Evolutionary conservation across 1,284 basidiomycete genomes (phyloP).

Genomic region (Leccinum cinnamomeum): DNA sequence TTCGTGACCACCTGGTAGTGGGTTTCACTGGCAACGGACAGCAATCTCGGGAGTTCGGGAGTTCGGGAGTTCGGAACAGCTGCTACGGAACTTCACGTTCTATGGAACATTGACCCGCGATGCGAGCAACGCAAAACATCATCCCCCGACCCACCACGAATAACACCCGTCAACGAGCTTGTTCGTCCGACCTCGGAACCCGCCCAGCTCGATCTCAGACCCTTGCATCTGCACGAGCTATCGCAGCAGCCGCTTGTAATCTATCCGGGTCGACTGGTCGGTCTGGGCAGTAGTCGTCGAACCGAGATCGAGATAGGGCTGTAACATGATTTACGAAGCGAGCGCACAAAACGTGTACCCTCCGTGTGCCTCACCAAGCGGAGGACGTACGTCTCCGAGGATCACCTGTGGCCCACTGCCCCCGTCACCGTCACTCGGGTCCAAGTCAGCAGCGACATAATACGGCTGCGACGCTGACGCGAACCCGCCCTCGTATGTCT

Average conservation of each 20-base stretch:
- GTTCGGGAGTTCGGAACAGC: too few species aligned
- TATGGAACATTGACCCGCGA: constrained; percentile 43
- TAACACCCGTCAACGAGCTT: constrained; percentile 99
- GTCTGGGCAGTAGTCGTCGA: background rate
- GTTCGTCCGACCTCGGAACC: constrained; percentile 93
- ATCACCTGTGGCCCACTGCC: constrained; percentile 30
- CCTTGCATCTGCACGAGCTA: constrained; percentile 94
- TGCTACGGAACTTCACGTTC: too few species aligned
- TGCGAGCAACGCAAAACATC: constrained; percentile 74
- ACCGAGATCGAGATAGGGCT: constrained; percentile 45
- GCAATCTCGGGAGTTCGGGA: too few species aligned
- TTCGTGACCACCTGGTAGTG: too few species aligned
- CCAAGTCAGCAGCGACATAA: constrained; percentile 32
- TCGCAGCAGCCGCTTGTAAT: constrained; percentile 64
- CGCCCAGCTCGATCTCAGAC: constrained; percentile 79
- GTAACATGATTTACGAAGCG: constrained; percentile 81
- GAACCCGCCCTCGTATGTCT: constrained; percentile 98
- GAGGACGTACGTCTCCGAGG: constrained; percentile 50
- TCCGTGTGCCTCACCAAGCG: constrained; percentile 93
- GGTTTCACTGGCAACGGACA: too few species aligned
- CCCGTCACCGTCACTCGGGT: background rate
- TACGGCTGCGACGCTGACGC: constrained; percentile 80
- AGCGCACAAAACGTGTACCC: constrained; percentile 96
- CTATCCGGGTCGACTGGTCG: constrained; percentile 38
- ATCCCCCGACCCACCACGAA: constrained; percentile 96